Evolutionary conservation across 768 basidiomycete species (phyloP), one percentile per base, ranked within the genome.

Genomic region (Panaeolus cyanescens): DNA sequence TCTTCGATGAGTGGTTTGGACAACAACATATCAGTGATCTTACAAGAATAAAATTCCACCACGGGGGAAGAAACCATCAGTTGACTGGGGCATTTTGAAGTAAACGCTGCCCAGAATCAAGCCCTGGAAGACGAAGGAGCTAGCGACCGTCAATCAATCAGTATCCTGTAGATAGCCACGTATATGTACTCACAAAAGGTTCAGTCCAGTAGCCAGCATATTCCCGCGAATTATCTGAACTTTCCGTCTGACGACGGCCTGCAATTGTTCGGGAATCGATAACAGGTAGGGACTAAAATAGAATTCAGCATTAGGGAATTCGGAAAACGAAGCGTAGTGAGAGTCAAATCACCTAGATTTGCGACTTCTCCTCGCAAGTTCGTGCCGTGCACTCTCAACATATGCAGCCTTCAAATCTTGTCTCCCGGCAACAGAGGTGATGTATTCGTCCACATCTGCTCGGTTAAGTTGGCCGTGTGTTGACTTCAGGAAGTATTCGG

Each of bases 1-100:
- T n/a, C n/a, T n/a, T 33, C 54, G 30, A 32, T 17, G 39, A 9
- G 64, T 22, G 33, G 55, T 42, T 50, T 54, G 31, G n/a, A n/a
- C 25, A 36, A 55, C 5, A 13, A 28, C 2, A 31, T 28, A 32
- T 25, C 25, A n/a, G 33, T 6, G 12, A 13, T 4, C 5, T 2
- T 70, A 88, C 83, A 92, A 91, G 82, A 90, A 93, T n/a, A 94
- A 76, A 25, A 89, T 79, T 74, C 91, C 87, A 37, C 90, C 91
- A 19, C 92, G 84, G n/a, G 88, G 86, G 78, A 90, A 92, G 69
- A 83, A 88, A 8, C 84, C 85, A 12, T 77, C 71, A 0, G 91
- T 90, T 8, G 76, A 74, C 17, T 83, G 75, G 0, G 83, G 78
- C 32, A 86, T 73, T 8, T 80, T 76, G 60, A 85, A 77, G 78